A percentile compares a stretch with the other conserved stretches of the same genome.
Evolutionary conservation across 345 rosid species (phyloP).

Genomic region (Geranium brycei): DNA sequence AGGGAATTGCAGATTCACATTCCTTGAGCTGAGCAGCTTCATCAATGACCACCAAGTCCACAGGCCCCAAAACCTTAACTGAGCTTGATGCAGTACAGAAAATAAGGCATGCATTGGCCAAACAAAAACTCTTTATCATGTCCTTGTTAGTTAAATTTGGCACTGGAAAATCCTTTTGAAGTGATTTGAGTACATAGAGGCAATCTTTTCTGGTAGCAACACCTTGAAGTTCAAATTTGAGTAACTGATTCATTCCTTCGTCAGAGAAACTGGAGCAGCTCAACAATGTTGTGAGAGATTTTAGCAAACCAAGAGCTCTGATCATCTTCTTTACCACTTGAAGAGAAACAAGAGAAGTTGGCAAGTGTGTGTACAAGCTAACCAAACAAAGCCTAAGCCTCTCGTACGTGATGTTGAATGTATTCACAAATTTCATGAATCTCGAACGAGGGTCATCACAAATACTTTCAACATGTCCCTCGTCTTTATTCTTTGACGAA

Average conservation of each 20-base stretch:
- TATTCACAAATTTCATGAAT: not conserved
- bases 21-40: constrained; percentile 56
- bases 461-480: too few relatives aligned
- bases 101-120: constrained; percentile 18
- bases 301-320: not conserved
- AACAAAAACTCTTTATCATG: constrained; percentile 11
- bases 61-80: constrained; percentile 13
- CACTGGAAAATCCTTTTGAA: not conserved
- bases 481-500: too few relatives aligned
- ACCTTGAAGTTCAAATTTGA: not conserved
- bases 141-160: not conserved
- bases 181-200: constrained; percentile 5
- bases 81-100: constrained; percentile 42
- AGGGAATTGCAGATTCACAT: constrained; percentile 36
- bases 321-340: not conserved
- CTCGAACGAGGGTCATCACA: not conserved
- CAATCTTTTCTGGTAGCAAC: constrained; percentile 1
- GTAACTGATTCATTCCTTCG: not conserved
- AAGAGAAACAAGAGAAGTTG: not conserved
- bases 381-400: not conserved
- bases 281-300: not conserved
- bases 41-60: constrained; percentile 28
- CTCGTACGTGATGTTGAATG: not conserved
- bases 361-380: not conserved
- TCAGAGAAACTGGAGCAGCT: not conserved